Base-by-base conservation (phyloP, 2,329 filamentous ascomycete genomes). In the Fusarium clavum region DNA sequence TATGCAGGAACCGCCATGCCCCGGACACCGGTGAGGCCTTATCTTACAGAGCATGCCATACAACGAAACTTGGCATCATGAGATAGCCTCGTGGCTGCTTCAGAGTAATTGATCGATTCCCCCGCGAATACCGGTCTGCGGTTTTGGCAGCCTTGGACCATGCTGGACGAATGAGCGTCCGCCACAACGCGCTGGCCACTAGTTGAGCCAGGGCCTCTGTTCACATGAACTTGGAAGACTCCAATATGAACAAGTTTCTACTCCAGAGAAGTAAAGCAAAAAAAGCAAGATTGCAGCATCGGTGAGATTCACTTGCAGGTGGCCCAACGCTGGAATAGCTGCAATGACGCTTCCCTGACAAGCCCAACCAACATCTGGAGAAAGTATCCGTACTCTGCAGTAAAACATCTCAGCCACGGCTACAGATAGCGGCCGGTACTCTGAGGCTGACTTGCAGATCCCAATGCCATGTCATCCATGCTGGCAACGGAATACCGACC, bases 151-250 rank as follows among this genome's bases (percentile, higher is more conserved):
- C 61, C 59, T 69, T 51, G 57, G 57, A 53, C 57, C 57, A 14
- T 14, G 24, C 20, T 57, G 24, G 61, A 38, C 73, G 72, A 75
- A 75, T 75, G 53, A 71, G 70, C 54, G 27, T 40, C 27, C 72
- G 73, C 73, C 73, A 75, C 73, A 75, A 71, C 54, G 61, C 73
- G 61, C 66, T 54, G 70, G 72, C 66, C 70, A 70, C 72, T 57
- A 53, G 69, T 69, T 48, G 46, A 52, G 30, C 61, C 56, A 54
- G 55, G 64, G 55, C 57, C 34, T 43, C 24, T 53, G 32, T 41
- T 22, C 48, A 25, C 55, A 43, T 54, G 27, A 40, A 13, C 57
- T 59, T 64, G 58, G 57, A 67, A 25, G n/a, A 61, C 47, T 40
- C 49, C 25, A 27, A 16, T n/a, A 8, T 30, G 25, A 60, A 57